A percentile compares a stretch with the other conserved stretches of the same genome.
Evolutionary conservation across 2,329 filamentous ascomycete species (phyloP).

Genomic region (Claviceps paspali): DNA sequence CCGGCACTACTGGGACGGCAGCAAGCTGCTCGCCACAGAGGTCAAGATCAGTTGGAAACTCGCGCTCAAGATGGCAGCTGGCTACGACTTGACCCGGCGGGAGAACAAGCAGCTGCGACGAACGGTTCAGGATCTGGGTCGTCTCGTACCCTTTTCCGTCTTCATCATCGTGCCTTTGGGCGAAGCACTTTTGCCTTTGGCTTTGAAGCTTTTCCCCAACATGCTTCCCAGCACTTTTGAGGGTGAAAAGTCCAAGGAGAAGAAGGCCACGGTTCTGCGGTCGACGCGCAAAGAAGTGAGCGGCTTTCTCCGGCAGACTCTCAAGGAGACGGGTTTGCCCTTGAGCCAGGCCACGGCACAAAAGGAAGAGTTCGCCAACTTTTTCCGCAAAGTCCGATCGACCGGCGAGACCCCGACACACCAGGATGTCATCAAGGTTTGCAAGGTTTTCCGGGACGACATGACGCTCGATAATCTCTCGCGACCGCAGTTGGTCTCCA

Average conservation of each 20-base stretch:
- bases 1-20: conserved; percentile 96
- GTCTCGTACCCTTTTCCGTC: conserved; percentile 87
- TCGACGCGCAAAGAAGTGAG: conserved; percentile 89
- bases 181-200: conserved; percentile 80
- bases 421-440: conserved; percentile 93
- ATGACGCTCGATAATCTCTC: conserved; percentile 94
- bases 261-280: conserved; percentile 67
- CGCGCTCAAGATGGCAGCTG: conserved; percentile 92
- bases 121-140: conserved; percentile 85
- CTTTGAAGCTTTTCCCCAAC: conserved; percentile 91
- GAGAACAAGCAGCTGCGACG: conserved; percentile 86
- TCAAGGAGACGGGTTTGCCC: conserved; percentile 86
- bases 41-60: conserved; percentile 83
- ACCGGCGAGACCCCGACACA: conserved; percentile 81
- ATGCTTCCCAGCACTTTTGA: conserved; percentile 95
- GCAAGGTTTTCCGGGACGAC: conserved; percentile 98
- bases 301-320: conserved; percentile 70
- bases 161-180: conserved; percentile 96
- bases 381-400: conserved; percentile 89
- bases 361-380: conserved; percentile 86
- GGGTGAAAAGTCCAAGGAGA: conserved; percentile 76
- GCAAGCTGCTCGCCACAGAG: conserved; percentile 83
- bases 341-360: conserved; percentile 71
- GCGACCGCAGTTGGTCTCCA: conserved; percentile 85
- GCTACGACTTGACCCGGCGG: conserved; percentile 87